A percentile compares a stretch with the other conserved stretches of the same genome.
Evolutionary conservation across 1,139 yeast genomes (phyloP).

Genomic region (Spathaspora sp.): DNA sequence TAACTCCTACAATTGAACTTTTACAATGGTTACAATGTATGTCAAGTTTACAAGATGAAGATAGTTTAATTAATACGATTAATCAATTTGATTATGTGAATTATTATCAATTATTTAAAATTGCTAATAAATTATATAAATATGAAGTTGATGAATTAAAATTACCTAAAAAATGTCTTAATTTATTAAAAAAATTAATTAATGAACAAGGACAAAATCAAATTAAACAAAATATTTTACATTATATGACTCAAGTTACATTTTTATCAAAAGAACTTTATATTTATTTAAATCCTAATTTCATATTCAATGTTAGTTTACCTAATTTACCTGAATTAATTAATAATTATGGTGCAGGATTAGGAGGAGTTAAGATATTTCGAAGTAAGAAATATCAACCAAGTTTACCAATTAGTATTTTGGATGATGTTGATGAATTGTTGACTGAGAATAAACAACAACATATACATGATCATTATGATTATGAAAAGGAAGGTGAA

Average conservation of each 20-base stretch:
- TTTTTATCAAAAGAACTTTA: conserved; percentile 42
- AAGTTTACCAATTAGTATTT: conserved; percentile 53
- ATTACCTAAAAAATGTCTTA: conserved; percentile 48
- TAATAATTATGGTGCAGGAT: conserved; percentile 60
- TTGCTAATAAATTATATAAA: conserved; percentile 67
- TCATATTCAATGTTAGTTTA: conserved; percentile 50
- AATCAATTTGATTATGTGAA: conserved; percentile 60
- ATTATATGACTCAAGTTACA: conserved; percentile 45
- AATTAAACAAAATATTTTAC: conserved; percentile 30
- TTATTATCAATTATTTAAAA: conserved; percentile 68
- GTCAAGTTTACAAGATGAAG: conserved; percentile 58
- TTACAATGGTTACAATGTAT: conserved; percentile 91
- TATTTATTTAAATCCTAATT: conserved; percentile 49
- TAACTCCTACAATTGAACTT: conserved; percentile 74
- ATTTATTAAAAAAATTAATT: conserved; percentile 31
- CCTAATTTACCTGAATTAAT: conserved; percentile 63
- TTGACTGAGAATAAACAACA: conserved; percentile 32
- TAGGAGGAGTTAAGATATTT: conserved; percentile 50
- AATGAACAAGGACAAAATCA: conserved; percentile 43
- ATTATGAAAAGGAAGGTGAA: conserved; percentile 26
- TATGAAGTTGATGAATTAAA: conserved; percentile 80
- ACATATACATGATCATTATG: conserved; percentile 30
- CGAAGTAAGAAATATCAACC: conserved; percentile 59
- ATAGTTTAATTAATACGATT: conserved; percentile 56
- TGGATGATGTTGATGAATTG: conserved; percentile 65